Conservation (phyloP, 192 early-diverging fungal species). For the Coemansia sp. region DNA sequence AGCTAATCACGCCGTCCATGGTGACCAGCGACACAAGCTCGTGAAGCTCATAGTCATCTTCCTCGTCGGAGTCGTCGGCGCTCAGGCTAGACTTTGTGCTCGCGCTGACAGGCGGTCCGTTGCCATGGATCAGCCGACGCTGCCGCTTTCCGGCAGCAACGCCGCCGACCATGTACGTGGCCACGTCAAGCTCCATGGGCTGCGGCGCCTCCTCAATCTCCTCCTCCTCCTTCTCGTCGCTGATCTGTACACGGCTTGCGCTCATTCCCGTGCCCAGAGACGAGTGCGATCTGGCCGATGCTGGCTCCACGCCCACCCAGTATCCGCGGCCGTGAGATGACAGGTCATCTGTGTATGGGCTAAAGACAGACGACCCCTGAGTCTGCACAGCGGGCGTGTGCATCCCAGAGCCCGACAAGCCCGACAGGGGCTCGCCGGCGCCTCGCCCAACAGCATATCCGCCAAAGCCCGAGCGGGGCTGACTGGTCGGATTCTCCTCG, state of each 20-base stretch:
- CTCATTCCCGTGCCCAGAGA: slow-evolving; percentile 41
- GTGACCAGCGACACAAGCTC: slow-evolving; percentile 50
- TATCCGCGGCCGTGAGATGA: slow-evolving; percentile 17
- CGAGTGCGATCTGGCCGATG: slow-evolving; percentile 46
- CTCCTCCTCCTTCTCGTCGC: slow-evolving; percentile 41
- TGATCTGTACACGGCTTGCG: slow-evolving; percentile 7
- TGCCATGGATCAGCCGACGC: slow-evolving; percentile 12
- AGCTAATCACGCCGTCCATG: slow-evolving; percentile 47
- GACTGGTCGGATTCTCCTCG: slow-evolving; percentile 2
- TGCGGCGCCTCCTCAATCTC: slow-evolving; percentile 54
- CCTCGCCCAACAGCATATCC: neutral
- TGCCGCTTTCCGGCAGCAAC: slow-evolving; percentile 39
- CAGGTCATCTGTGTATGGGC: slow-evolving; percentile 18
- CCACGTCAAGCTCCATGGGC: slow-evolving; percentile 49
- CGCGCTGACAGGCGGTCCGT: neutral
- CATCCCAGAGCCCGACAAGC: neutral
- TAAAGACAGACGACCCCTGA: neutral
- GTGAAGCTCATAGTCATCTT: slow-evolving; percentile 16
- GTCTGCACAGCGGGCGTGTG: slow-evolving; percentile 1
- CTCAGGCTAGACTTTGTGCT: neutral
- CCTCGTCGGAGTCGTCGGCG: neutral
- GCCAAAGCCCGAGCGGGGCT: neutral
- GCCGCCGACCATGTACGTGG: slow-evolving; percentile 50
- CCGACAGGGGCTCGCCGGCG: neutral
- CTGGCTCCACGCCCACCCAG: slow-evolving; percentile 28